Evolutionary conservation across 768 basidiomycete genomes (phyloP).

Genomic region (Tricholoma saponaceum): DNA sequence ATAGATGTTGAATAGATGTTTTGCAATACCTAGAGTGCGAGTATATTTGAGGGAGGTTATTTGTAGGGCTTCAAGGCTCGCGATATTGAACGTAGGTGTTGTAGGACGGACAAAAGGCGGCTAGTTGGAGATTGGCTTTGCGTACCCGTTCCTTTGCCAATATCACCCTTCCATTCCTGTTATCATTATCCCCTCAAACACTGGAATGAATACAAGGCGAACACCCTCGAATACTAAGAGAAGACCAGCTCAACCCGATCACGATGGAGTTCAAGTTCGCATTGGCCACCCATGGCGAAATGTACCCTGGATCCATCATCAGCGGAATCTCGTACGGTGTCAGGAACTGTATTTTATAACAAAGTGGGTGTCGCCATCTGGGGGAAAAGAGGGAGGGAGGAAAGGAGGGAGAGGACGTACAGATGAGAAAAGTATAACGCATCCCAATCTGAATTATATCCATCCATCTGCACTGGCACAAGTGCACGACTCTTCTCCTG

Average conservation of each 20-base stretch:
- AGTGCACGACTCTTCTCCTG: conserved; percentile 31
- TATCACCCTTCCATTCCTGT: too few relatives aligned
- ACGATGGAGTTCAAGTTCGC: background rate
- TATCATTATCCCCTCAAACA: too few relatives aligned
- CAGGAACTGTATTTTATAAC: conserved; percentile 71
- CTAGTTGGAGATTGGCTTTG: too few relatives aligned
- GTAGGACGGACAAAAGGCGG: too few relatives aligned
- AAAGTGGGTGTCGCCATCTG: background rate
- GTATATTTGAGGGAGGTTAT: conserved; percentile 63
- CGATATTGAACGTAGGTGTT: too few relatives aligned
- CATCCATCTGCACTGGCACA: conserved; percentile 56
- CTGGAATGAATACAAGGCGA: too few relatives aligned
- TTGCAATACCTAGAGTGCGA: conserved; percentile 58
- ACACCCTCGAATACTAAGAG: too few relatives aligned
- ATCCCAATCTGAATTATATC: conserved; percentile 88
- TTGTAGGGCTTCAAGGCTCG: too few relatives aligned
- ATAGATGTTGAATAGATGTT: too few relatives aligned
- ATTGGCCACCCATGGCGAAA: conserved; percentile 41
- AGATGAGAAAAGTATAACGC: conserved; percentile 71
- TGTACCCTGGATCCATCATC: conserved; percentile 42
- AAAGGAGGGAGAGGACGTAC: conserved; percentile 36
- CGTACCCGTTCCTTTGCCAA: too few relatives aligned
- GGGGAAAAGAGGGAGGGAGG: background rate
- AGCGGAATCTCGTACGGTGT: conserved; percentile 78
- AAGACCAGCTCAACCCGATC: conserved; percentile 12